Percentiles rank a stretch among this genome's conserved stretches.
These are phyloP conservation scores for Citrus trifoliata DNA, from an alignment of 345 rosid species.

Conservation along the genomic window DNA sequence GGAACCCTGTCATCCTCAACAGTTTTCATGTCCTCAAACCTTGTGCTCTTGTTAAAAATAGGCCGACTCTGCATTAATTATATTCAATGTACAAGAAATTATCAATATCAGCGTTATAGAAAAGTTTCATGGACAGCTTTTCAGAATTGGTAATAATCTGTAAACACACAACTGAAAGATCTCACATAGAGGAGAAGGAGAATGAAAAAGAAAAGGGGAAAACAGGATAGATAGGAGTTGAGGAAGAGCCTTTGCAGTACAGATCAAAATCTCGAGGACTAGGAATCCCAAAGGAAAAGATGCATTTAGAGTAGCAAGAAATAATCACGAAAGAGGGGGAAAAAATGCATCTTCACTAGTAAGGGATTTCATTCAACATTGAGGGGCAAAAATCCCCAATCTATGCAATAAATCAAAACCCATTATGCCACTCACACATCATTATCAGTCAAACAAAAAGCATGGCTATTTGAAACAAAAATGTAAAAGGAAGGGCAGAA, in stretches of 20 bases:
- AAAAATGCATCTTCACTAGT: background rate
- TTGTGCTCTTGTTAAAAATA: constrained; percentile 93
- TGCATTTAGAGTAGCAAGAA: background rate
- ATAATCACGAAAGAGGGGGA: background rate
- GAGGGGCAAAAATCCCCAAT: background rate
- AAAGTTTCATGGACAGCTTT: background rate
- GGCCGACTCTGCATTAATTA: constrained; percentile 85
- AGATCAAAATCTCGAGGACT: background rate
- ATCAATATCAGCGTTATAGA: background rate
- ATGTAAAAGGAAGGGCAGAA: background rate
- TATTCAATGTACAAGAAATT: constrained; percentile 3
- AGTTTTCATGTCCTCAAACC: constrained; percentile 93
- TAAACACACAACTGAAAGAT: background rate
- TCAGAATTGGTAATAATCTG: background rate
- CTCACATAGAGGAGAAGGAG: background rate
- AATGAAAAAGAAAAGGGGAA: background rate
- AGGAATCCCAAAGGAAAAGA: background rate
- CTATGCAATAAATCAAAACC: background rate
- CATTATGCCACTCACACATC: background rate
- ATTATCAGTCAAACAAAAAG: background rate
- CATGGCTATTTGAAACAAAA: background rate
- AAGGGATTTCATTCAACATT: background rate
- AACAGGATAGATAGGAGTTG: background rate
- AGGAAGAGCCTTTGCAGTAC: background rate
- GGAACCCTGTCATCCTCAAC: constrained; percentile 74